phyloP scores from a whole-genome alignment of 345 rosid species.

The Aegle marmelos region DNA sequence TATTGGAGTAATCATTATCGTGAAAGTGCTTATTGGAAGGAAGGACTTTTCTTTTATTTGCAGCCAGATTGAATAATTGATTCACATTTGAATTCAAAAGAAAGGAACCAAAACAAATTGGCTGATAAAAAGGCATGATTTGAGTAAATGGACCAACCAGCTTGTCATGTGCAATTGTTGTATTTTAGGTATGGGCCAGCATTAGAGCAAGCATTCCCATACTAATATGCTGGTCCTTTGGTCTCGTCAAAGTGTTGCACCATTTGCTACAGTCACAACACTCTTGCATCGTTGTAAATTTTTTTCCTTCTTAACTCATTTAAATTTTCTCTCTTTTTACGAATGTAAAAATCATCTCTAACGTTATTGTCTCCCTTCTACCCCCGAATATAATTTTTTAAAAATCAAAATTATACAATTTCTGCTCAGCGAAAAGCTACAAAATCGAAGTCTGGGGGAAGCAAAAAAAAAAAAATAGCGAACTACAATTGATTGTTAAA shows the following conservation, averaged over 20 bases:
- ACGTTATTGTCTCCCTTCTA: background rate
- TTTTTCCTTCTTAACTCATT: background rate
- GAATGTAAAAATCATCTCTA: background rate
- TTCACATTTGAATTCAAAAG: background rate
- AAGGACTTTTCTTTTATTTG: background rate
- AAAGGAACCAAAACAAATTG: background rate
- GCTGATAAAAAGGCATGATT: background rate
- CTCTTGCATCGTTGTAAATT: background rate
- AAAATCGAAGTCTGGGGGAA: background rate
- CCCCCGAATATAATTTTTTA: background rate
- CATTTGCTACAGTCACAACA: no score
- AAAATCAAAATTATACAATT: background rate
- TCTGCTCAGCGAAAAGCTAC: constrained; percentile 3
- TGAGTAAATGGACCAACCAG: constrained; percentile 9
- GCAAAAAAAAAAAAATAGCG: background rate
- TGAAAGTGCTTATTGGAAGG: background rate
- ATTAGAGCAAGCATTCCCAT: constrained; percentile 19
- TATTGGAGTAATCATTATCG: background rate
- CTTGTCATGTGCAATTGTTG: constrained; percentile 12
- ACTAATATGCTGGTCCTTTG: constrained; percentile 16
- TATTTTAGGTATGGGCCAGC: constrained; percentile 20
- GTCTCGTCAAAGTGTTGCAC: background rate
- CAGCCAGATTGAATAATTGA: background rate
- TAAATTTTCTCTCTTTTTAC: background rate
- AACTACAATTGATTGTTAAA: constrained; percentile 6